Conservation (phyloP, 192 early-diverging fungal genomes). For the Haplosporangium gracile region DNA sequence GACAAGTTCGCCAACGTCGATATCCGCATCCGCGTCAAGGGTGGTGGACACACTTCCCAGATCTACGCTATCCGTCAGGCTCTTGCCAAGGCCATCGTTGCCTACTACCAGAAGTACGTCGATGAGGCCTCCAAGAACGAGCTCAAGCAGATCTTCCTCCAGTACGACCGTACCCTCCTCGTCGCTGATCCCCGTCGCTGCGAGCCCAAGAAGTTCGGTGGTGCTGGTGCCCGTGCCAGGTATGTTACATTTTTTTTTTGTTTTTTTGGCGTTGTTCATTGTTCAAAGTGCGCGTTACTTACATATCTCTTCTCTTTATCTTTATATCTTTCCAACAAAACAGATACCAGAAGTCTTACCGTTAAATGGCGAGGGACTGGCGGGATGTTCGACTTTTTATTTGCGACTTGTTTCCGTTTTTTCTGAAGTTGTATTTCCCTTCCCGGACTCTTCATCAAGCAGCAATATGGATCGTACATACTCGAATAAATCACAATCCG, state of each 20-base stretch:
- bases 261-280: background rate
- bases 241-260: constrained; percentile 50
- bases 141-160: constrained; percentile 88
- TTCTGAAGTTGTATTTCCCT: constrained; percentile 23
- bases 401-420: constrained; percentile 38
- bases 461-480: constrained; percentile 39
- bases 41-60: constrained; percentile 98
- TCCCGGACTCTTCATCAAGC: constrained; percentile 18
- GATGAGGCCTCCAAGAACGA: constrained; percentile 99
- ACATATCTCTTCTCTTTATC: constrained; percentile 10
- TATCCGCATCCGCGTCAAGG: constrained; percentile 96
- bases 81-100: constrained; percentile 98
- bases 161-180: constrained; percentile 97
- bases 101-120: constrained; percentile 99
- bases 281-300: background rate
- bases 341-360: constrained; percentile 89
- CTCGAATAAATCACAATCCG: constrained; percentile 44
- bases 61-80: constrained; percentile 99
- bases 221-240: constrained; percentile 98
- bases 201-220: constrained; percentile 99
- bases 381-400: constrained; percentile 39
- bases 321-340: background rate
- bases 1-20: constrained; percentile 97
- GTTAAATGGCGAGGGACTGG: constrained; percentile 70
- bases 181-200: constrained; percentile 99